Evolutionary conservation across 352 stramenopile genomes (phyloP), one percentile per base, ranked within the genome.

Genomic region (Globisporangium nodosum): DNA sequence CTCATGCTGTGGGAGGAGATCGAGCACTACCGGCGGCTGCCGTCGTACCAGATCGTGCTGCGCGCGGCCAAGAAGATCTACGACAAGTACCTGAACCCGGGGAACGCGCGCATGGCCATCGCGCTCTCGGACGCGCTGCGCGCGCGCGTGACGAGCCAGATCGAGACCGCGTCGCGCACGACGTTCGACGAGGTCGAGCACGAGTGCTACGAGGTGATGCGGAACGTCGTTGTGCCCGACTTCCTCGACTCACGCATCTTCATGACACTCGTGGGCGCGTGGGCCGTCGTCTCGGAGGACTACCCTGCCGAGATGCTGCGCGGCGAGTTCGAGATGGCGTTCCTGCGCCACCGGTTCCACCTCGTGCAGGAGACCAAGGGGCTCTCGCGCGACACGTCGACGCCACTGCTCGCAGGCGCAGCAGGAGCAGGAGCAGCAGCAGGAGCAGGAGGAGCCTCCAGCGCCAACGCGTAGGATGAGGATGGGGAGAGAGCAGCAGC

Each of bases 1-100:
- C 68, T 93, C 24, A 88, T 92, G 75, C 70, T 93, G 1, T 91
- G 79, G 71, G 84, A 93, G 61, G 84, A 93, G 55, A 89, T 93
- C 49, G 84, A 93, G 57, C 78, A 93, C 33, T 93, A 88, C 18
- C 76, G 79, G 7, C 70, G 84, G 3, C 64, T 93, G 37, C 84
- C 84, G 31, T 90, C 78, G 24, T 90, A 93, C 67, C 81, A 93
- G 69, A 93, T 93, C 61, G 81, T 93, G 27, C 50, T 90, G 24
- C 84, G 84, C 20, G 87, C 79, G 30, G 84, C 84, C 48, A 85
- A 85, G 65, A 93, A 93, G 59, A 89, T 93, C 52, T 89, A 87
- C 62, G 84, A 91, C 66, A 93, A 93, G 67, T 93, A 90, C 61
- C 58, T 93, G 39, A 88, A 87, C 64, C 76, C 73, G 11, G 67